A percentile compares a stretch with the other conserved stretches of the same genome.
Conservation (phyloP, 2,329 filamentous ascomycete genomes). For the Aspergillus hiratsukae region DNA sequence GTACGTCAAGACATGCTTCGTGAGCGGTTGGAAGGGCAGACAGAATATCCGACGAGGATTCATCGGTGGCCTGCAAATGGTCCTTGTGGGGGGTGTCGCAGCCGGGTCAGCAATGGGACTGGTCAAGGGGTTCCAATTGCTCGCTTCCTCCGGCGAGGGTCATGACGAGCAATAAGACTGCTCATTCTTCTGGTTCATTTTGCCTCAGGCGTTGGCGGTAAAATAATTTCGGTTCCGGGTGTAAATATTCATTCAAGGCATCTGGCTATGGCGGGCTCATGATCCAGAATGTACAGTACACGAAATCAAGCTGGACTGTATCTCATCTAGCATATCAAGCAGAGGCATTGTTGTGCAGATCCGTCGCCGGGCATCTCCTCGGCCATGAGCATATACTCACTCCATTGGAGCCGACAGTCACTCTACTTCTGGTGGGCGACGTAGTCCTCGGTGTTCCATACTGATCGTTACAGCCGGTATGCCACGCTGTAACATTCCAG, state of each 20-base stretch:
- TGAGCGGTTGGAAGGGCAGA: constrained; percentile 33
- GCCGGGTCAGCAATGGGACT: constrained; percentile 39
- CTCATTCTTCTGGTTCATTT: neutral
- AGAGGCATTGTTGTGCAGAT: neutral
- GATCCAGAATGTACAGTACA: neutral
- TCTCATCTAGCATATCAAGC: neutral
- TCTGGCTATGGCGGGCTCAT: neutral
- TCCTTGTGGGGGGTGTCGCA: constrained; percentile 36
- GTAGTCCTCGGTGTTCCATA: neutral
- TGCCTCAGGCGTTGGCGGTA: neutral
- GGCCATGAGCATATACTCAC: neutral
- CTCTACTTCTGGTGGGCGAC: neutral
- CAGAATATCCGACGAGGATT: constrained; percentile 30
- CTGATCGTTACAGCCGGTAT: neutral
- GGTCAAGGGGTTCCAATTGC: constrained; percentile 35
- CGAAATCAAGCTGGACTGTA: neutral
- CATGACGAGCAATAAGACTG: constrained; percentile 7
- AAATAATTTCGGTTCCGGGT: neutral
- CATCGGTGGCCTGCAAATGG: constrained; percentile 37
- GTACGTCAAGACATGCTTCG: constrained; percentile 45
- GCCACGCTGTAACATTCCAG: neutral
- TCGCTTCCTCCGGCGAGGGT: constrained; percentile 16
- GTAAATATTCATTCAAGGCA: neutral
- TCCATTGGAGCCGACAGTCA: neutral
- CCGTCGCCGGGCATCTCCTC: neutral